A percentile compares a stretch with the other conserved stretches of the same genome.
Evolutionary conservation across 1,284 basidiomycete species (phyloP).

Genomic region (Calocybe gambosa): DNA sequence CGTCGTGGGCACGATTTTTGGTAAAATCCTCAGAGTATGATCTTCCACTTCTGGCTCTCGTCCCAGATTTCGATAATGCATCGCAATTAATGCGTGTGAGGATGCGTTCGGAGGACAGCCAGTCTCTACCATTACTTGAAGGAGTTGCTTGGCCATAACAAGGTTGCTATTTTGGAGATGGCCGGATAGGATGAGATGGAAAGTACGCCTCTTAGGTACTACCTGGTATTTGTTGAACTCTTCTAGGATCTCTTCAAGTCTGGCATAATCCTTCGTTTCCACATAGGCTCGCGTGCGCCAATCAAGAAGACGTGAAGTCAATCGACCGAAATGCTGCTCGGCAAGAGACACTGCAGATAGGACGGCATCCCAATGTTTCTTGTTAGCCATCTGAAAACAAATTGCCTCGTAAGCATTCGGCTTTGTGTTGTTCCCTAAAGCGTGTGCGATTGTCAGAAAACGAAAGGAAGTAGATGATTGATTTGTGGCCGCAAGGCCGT

Average conservation of each 20-base stretch:
- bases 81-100: slow-evolving; percentile 55
- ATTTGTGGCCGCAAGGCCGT: slow-evolving; percentile 36
- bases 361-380: slow-evolving; percentile 45
- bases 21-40: slow-evolving; percentile 44
- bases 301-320: slow-evolving; percentile 54
- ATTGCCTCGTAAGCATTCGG: slow-evolving; percentile 55
- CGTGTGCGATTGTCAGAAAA: slow-evolving; percentile 41
- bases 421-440: slow-evolving; percentile 42
- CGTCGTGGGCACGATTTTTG: slow-evolving; percentile 28
- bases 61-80: slow-evolving; percentile 56
- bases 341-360: slow-evolving; percentile 41
- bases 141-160: slow-evolving; percentile 40
- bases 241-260: slow-evolving; percentile 38
- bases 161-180: slow-evolving; percentile 65
- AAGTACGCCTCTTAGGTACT: slow-evolving; percentile 52
- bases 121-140: slow-evolving; percentile 49
- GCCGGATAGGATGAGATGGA: slow-evolving; percentile 57
- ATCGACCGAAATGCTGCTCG: slow-evolving; percentile 37
- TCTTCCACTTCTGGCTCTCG: slow-evolving; percentile 47
- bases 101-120: slow-evolving; percentile 47
- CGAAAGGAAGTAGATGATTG: slow-evolving; percentile 35
- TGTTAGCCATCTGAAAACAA: slow-evolving; percentile 39
- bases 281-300: slow-evolving; percentile 58
- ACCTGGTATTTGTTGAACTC: slow-evolving; percentile 44
- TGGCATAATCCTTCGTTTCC: slow-evolving; percentile 43